Base-by-base conservation (phyloP, 2,329 filamentous ascomycete genomes). In the Sordariomycetes sp. region DNA sequence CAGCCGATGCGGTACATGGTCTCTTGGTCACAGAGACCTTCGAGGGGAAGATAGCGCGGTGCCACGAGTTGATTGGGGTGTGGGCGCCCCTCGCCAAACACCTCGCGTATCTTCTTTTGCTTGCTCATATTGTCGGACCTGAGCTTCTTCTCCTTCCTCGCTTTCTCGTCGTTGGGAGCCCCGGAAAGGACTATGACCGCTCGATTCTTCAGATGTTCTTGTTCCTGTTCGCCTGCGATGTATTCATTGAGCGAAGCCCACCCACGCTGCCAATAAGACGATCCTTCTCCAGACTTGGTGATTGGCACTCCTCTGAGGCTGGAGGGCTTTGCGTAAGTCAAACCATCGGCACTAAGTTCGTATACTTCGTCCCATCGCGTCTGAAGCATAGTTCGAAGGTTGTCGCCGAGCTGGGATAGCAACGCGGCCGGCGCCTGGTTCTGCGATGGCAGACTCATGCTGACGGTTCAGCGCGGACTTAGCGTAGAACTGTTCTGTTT, bases 21-120 rank as follows among this genome's bases (percentile, higher is more conserved):
- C 11, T 58, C 55, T 31, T 50, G 49, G 2, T 53, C 42, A 31
- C 58, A 61, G 0, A 63, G 28, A 0, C 58, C 58, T 0, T 38
- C 30, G 0, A 12, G 6, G 0, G 56, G 56, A 1, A 62, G 39
- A 26, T 57, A 49, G 8, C 44, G 33, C 35, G 57, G 58, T 2
- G 48, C 38, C 1, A 58, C 45, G 0, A 62, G 35, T 26, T 61
- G 58, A 27, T 63, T 63, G 0, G 58, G 59, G 27, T 62, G 59
- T 0, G 37, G 33, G 9, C 16, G 8, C 3, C 7, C 8, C 7
- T 16, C 24, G 0, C 54, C 50, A 32, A 62, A 63, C 3, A 59
- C 50, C 16, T 58, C 45, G 4, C 50, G 42, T 16, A 58, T 56
- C 23, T 55, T 57, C 4, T 43, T 42, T 14, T 53, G 53, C 28